Evolutionary conservation across 2,329 filamentous ascomycete genomes (phyloP).

Genomic region (Hypoxylon rubiginosum): DNA sequence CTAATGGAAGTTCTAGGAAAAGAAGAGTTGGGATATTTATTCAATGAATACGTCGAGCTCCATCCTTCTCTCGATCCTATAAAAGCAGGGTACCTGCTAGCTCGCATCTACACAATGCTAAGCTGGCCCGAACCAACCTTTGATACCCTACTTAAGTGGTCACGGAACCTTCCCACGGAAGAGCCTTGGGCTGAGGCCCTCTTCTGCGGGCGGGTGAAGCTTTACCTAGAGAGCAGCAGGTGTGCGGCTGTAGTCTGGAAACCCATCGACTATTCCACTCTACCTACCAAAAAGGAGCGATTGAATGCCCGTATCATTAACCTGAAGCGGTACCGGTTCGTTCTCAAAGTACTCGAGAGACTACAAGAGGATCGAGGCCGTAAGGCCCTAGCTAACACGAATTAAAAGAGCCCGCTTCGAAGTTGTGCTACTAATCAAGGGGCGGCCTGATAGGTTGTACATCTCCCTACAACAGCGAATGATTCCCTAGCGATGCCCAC

Average conservation of each 20-base stretch:
- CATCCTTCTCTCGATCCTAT: background rate
- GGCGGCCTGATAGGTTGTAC: too few relatives aligned
- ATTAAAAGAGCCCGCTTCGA: too few relatives aligned
- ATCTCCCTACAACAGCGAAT: too few relatives aligned
- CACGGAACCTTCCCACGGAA: background rate
- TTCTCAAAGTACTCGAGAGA: background rate
- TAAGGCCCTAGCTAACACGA: too few relatives aligned
- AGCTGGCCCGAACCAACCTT: background rate
- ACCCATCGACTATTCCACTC: background rate
- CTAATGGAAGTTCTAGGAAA: conserved; percentile 6
- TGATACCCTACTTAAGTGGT: background rate
- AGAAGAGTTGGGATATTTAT: background rate
- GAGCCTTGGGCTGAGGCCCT: conserved; percentile 23
- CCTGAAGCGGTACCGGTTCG: background rate
- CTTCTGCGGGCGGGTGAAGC: conserved; percentile 13
- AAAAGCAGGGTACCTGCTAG: background rate
- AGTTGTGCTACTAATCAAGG: too few relatives aligned
- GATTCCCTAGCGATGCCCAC: too few relatives aligned
- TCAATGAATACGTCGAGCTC: conserved; percentile 9
- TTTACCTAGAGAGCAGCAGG: conserved; percentile 10
- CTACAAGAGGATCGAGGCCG: conserved; percentile 1
- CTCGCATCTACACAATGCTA: background rate
- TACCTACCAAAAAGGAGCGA: conserved; percentile 36
- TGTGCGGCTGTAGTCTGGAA: conserved; percentile 27
- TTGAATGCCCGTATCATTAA: background rate